phyloP scores from a whole-genome alignment of 2,329 filamentous ascomycete genomes.

The Hypoxylon sp. region DNA sequence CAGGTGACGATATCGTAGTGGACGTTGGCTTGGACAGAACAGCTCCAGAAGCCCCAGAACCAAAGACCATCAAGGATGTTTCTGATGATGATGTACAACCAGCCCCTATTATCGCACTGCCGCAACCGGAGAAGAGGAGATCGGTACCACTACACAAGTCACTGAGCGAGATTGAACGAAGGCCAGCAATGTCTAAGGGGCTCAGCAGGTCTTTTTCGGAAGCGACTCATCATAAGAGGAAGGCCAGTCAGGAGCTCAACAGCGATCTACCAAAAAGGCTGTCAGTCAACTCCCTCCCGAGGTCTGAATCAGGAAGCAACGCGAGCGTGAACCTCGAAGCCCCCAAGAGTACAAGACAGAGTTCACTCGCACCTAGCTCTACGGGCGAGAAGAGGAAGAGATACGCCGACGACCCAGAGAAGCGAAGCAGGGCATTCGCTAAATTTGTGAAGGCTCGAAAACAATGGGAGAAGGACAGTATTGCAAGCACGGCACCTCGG shows the following conservation, averaged over 20 bases:
- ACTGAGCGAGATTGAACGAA: conserved; percentile 31
- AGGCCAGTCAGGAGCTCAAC: conserved; percentile 35
- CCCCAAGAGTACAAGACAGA: conserved; percentile 4
- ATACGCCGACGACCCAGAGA: conserved; percentile 24
- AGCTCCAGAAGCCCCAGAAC: neutral
- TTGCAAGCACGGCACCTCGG: conserved; percentile 35
- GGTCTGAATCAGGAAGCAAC: conserved; percentile 14
- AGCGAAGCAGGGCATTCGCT: conserved; percentile 16
- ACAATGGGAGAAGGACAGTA: conserved; percentile 25
- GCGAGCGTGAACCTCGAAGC: conserved; percentile 15
- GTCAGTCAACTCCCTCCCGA: conserved; percentile 25
- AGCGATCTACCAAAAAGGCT: conserved; percentile 20
- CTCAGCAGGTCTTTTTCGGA: conserved; percentile 40
- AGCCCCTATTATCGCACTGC: neutral
- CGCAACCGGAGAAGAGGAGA: neutral
- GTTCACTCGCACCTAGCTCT: conserved; percentile 27
- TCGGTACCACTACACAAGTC: conserved; percentile 32
- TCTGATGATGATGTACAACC: neutral
- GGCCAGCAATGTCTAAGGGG: conserved; percentile 15
- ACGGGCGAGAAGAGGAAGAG: conserved; percentile 20
- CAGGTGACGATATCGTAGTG: neutral
- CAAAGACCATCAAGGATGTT: neutral
- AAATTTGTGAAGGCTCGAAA: conserved; percentile 23
- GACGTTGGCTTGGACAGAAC: neutral
- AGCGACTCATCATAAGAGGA: conserved; percentile 34